Evolutionary conservation across 495 filamentous ascomycete species (phyloP), one percentile per base, ranked within the genome.

Genomic region (Mytilinidion resinicola): DNA sequence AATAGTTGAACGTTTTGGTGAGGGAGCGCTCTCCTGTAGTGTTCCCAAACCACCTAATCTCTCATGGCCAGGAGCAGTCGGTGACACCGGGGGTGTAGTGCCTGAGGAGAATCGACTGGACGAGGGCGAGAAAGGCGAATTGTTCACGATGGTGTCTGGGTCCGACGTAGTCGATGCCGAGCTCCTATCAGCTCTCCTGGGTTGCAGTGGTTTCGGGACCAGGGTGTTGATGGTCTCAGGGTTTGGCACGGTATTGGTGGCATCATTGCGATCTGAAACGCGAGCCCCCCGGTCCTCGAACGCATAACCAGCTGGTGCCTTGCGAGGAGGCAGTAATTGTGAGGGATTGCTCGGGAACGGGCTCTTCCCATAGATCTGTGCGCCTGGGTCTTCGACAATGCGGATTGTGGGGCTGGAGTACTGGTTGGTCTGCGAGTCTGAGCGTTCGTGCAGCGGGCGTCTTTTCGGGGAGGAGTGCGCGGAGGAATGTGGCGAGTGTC

Each of bases 391-490:
- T 25, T 66, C 64, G 25, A 75, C 69, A 42, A 72, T 63, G 59
- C 70, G 81, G 60, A 86, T 68, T 11, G 69, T 74, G 69, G 65
- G 83, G 70, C 56, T 79, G 75, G 61, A 81, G 75, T 48, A 69
- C 60, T 67, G 64, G 65, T 82, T 83, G 64, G 69, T 77, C 58
- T 81, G 74, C 60, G 83, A 82, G 36, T 78, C 71, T 17, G 76
- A 76, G 57, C 81, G 77, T 63, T 82, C 77, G 66, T 78, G 78
- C 55, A 85, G 74, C 46, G 84, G 80, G 17, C 66, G 55, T 49
- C 73, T 65, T 56, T 48, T 66, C 51, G 63, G 69, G 48, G 68
- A 63, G 30, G 52, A 36, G 19, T 55, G 66, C 56, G 59, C 54
- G 37, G 66, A 61, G 17, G 53, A 48, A 30, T 39, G 50, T 35